Evolutionary conservation across 352 stramenopile genomes (phyloP).

Genomic region (Phytophthora pinifolia): DNA sequence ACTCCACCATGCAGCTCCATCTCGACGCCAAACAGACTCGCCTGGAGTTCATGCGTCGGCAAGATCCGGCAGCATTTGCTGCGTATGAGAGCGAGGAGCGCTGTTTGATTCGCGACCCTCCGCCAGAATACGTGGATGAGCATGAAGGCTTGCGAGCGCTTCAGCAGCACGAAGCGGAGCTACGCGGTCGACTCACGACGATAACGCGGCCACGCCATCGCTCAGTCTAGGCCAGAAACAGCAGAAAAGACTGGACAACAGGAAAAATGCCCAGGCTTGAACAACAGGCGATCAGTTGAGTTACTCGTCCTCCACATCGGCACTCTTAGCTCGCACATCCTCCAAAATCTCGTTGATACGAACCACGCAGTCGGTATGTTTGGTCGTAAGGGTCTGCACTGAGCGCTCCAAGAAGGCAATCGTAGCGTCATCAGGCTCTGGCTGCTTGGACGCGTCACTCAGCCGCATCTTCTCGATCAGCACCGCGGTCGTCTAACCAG

Average conservation of each 20-base stretch:
- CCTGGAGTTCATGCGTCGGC: conserved; percentile 63
- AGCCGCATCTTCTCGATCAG: conserved; percentile 84
- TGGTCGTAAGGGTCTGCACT: conserved; percentile 44
- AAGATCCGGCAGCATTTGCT: conserved; percentile 57
- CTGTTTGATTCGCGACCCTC: conserved; percentile 47
- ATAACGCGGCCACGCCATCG: conserved; percentile 33
- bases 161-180: conserved; percentile 52
- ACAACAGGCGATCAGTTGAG: background rate
- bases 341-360: conserved; percentile 82
- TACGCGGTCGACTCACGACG: conserved; percentile 56
- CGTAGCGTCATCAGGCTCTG: conserved; percentile 48
- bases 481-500: conserved; percentile 64
- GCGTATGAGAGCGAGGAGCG: conserved; percentile 48
- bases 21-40: conserved; percentile 74
- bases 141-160: conserved; percentile 42
- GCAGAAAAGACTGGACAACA: background rate
- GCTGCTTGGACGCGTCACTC: conserved; percentile 33
- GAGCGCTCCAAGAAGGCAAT: conserved; percentile 66
- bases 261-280: background rate
- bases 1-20: conserved; percentile 76
- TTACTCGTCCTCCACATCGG: conserved; percentile 44
- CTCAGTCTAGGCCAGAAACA: conserved; percentile 8
- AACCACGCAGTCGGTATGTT: conserved; percentile 66
- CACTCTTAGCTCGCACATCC: conserved; percentile 56
- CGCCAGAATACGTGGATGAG: conserved; percentile 45